Evolutionary conservation across 768 basidiomycete species (phyloP).

Genomic region (Megacollybia marginata): DNA sequence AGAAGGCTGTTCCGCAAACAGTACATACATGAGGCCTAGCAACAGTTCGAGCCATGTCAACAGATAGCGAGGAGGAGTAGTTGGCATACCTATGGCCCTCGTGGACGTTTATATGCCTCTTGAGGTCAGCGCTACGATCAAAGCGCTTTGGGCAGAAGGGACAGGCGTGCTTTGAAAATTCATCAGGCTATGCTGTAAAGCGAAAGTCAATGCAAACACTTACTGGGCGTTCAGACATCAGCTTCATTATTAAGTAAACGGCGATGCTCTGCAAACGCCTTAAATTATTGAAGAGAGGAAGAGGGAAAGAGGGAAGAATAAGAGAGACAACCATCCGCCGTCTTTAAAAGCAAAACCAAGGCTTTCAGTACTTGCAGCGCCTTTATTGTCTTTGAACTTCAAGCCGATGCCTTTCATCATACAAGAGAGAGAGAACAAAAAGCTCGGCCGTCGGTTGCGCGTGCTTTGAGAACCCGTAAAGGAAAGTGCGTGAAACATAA

Average conservation of each 20-base stretch:
- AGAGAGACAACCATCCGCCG: neutral
- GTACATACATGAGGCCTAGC: conserved; percentile 40
- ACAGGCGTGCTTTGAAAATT: conserved; percentile 27
- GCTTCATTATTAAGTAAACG: neutral
- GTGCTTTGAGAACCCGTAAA: too few relatives aligned
- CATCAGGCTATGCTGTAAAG: neutral
- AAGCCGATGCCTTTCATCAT: neutral
- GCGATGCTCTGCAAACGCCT: conserved; percentile 18
- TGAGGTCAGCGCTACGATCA: conserved; percentile 50
- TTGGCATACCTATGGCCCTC: conserved; percentile 39
- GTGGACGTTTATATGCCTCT: conserved; percentile 48
- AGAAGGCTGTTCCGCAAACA: conserved; percentile 47
- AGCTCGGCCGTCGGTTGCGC: too few relatives aligned
- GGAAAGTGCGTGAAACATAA: too few relatives aligned
- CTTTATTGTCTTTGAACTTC: conserved; percentile 1
- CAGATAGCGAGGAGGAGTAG: conserved; percentile 13
- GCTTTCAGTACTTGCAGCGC: too few relatives aligned
- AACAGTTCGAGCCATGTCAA: too few relatives aligned
- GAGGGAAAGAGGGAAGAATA: neutral
- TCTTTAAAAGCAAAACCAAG: neutral
- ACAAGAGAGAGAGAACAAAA: too few relatives aligned
- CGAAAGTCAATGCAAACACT: neutral
- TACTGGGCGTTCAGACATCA: neutral
- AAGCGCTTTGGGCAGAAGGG: conserved; percentile 42
- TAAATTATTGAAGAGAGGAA: conserved; percentile 1